phyloP scores from a whole-genome alignment of 2,329 filamentous ascomycete species.

The Paecilomyces sp. region DNA sequence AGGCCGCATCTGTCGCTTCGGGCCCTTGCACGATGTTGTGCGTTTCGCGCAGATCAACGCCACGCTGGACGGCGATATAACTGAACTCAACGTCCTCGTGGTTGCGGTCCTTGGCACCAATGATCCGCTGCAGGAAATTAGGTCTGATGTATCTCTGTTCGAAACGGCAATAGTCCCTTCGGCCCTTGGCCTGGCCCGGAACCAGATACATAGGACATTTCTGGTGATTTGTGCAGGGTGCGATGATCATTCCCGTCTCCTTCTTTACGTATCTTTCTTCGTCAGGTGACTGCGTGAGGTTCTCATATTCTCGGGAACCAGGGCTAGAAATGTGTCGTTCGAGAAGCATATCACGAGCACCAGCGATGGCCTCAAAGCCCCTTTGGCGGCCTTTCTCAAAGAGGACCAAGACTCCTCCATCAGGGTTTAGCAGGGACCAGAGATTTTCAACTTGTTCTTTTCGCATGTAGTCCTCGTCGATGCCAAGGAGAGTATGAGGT shows the following conservation, averaged over 20 bases:
- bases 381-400: constrained; percentile 86
- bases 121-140: constrained; percentile 68
- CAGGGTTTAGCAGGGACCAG: constrained; percentile 76
- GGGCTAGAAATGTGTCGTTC: constrained; percentile 64
- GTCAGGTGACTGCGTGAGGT: constrained; percentile 23
- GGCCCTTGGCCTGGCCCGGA: constrained; percentile 61
- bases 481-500: constrained; percentile 70
- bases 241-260: constrained; percentile 56
- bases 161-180: constrained; percentile 90
- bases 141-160: constrained; percentile 82
- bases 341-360: constrained; percentile 71
- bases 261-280: constrained; percentile 32
- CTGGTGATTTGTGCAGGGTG: constrained; percentile 76
- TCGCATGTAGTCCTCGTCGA: constrained; percentile 69
- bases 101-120: constrained; percentile 62
- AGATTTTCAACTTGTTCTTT: constrained; percentile 78
- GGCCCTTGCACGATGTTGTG: constrained; percentile 43
- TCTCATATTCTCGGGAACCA: constrained; percentile 37
- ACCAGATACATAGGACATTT: constrained; percentile 81
- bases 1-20: constrained; percentile 58
- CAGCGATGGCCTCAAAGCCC: constrained; percentile 87
- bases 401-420: constrained; percentile 79
- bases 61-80: constrained; percentile 79
- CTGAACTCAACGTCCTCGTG: constrained; percentile 89
- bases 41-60: constrained; percentile 50